phyloP scores from a whole-genome alignment of 2,329 filamentous ascomycete species.

The Alternaria dauci region DNA sequence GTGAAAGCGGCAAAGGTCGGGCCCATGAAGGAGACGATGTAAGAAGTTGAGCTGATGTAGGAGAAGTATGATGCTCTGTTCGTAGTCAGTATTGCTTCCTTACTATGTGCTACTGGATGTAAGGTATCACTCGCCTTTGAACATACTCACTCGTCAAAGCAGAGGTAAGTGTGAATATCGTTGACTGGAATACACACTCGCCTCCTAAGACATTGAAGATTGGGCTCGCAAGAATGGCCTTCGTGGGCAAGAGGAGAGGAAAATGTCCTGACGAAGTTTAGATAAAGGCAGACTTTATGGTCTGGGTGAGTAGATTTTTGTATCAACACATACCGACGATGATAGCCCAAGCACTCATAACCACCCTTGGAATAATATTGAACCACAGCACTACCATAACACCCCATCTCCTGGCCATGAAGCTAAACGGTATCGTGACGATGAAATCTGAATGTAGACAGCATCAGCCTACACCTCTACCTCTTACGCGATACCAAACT shows the following conservation, averaged over 20 bases:
- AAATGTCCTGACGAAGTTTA: conserved; percentile 33
- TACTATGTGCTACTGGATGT: not conserved
- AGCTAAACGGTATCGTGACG: conserved; percentile 49
- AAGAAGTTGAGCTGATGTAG: conserved; percentile 46
- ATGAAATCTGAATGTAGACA: conserved; percentile 35
- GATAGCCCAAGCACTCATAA: conserved; percentile 43
- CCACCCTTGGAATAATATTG: conserved; percentile 44
- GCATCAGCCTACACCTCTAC: not conserved
- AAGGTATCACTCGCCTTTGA: conserved; percentile 31
- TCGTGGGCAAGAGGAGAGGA: conserved; percentile 36
- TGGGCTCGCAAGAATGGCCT: conserved; percentile 42
- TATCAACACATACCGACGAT: conserved; percentile 36
- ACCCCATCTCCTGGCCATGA: conserved; percentile 43
- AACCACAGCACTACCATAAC: conserved; percentile 41
- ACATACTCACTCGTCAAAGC: conserved; percentile 44
- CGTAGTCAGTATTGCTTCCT: conserved; percentile 5
- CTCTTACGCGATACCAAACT: not conserved
- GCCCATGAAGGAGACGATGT: conserved; percentile 47
- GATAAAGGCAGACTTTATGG: not conserved
- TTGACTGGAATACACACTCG: conserved; percentile 50
- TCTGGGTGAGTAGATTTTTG: not conserved
- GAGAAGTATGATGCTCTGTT: conserved; percentile 48
- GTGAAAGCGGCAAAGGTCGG: conserved; percentile 46
- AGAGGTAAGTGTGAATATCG: conserved; percentile 46
- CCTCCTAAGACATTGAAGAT: conserved; percentile 46